phyloP scores from a whole-genome alignment of 495 filamentous ascomycete genomes.

The Penicillium paxilli region DNA sequence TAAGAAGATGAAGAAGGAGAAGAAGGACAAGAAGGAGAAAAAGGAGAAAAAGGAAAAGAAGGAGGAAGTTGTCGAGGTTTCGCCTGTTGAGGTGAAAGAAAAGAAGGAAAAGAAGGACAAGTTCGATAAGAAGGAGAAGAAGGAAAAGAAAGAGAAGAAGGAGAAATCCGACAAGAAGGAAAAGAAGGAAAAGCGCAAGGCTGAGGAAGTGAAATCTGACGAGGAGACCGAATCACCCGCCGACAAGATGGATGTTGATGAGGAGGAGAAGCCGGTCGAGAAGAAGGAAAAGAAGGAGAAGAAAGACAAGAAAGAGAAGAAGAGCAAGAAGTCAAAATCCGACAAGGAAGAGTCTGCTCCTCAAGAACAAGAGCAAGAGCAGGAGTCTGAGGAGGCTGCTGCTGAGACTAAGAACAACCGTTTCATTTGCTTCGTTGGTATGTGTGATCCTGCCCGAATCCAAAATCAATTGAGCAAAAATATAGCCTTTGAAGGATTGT shows the following conservation, averaged over 20 bases:
- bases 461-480: neutral
- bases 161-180: slow-evolving; percentile 16
- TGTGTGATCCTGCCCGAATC: slow-evolving; percentile 8
- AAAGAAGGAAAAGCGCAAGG: slow-evolving; percentile 12
- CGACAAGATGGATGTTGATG: slow-evolving; percentile 12
- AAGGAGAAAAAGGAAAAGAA: slow-evolving; percentile 26
- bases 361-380: slow-evolving; percentile 8
- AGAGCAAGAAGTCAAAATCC: slow-evolving; percentile 9
- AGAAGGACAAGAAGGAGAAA: slow-evolving; percentile 32
- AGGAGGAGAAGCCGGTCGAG: slow-evolving; percentile 1
- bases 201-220: slow-evolving; percentile 1
- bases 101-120: slow-evolving; percentile 20
- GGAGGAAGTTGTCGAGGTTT: slow-evolving; percentile 12
- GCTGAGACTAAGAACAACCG: slow-evolving; percentile 49
- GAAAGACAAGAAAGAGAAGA: slow-evolving; percentile 10
- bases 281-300: slow-evolving; percentile 10
- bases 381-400: slow-evolving; percentile 25
- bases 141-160: slow-evolving; percentile 21
- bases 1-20: slow-evolving; percentile 42
- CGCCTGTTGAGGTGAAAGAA: slow-evolving; percentile 6
- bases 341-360: slow-evolving; percentile 12
- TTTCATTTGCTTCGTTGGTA: slow-evolving; percentile 86
- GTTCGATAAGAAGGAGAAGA: slow-evolving; percentile 21
- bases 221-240: slow-evolving; percentile 18
- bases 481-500: too few relatives aligned